phyloP scores from a whole-genome alignment of 441 rosid species.

The Kokia cookei region DNA sequence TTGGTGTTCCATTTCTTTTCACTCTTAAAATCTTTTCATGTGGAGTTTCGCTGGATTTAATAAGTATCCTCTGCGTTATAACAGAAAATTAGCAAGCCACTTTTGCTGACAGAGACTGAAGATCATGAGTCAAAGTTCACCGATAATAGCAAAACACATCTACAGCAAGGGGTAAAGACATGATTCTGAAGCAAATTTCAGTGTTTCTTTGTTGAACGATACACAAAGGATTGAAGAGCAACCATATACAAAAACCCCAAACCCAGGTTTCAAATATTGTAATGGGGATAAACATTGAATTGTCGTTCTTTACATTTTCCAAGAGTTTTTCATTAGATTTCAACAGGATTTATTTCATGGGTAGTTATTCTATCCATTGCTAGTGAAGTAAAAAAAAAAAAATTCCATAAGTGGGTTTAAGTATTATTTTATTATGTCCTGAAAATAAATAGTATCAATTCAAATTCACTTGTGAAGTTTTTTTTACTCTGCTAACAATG shows the following conservation, averaged over 20 bases:
- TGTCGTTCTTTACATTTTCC: not conserved
- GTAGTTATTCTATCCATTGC: too few species aligned
- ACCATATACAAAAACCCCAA: not conserved
- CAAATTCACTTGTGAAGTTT: too few species aligned
- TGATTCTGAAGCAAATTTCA: slow-evolving; percentile 5
- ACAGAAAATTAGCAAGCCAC: slow-evolving; percentile 21
- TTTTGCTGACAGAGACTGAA: slow-evolving; percentile 5
- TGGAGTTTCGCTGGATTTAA: not conserved
- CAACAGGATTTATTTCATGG: too few species aligned
- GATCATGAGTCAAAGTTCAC: slow-evolving; percentile 15
- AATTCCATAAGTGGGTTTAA: too few species aligned
- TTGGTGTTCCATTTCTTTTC: too few species aligned
- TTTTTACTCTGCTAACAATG: too few species aligned
- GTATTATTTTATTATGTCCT: too few species aligned
- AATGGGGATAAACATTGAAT: not conserved
- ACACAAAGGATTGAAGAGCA: not conserved
- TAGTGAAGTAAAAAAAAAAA: too few species aligned
- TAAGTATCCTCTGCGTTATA: not conserved
- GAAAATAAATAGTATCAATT: too few species aligned
- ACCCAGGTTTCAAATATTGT: not conserved
- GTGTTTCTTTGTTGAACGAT: not conserved
- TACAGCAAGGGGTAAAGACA: slow-evolving; percentile 16
- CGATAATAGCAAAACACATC: slow-evolving; percentile 17
- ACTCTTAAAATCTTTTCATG: too few species aligned
- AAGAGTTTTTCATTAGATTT: too few species aligned